Conservation (phyloP, 176 grass and related monocot genomes). For the Musa schizocarpa region DNA sequence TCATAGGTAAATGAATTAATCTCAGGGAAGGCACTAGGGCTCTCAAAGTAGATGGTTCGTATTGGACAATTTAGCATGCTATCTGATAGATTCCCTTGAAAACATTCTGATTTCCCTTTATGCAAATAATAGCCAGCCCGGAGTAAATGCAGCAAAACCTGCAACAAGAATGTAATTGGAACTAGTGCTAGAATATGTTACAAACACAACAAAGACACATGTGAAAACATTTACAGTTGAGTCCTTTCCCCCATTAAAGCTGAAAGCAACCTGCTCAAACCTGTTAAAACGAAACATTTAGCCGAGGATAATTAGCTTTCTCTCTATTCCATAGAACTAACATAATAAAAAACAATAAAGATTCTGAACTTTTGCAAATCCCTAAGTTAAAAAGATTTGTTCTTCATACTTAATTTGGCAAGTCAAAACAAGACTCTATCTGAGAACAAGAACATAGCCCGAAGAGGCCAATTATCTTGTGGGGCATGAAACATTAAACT, state of each 20-base stretch:
- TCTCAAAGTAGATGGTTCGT: constrained; percentile 97
- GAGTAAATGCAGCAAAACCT: constrained; percentile 96
- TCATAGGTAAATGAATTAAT: constrained; percentile 96
- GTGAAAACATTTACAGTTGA: constrained; percentile 68
- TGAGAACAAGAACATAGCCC: too few relatives aligned
- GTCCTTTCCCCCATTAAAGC: constrained; percentile 99
- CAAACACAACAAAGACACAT: constrained; percentile 21
- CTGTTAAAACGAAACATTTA: constrained; percentile 37
- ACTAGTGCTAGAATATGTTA: constrained; percentile 5
- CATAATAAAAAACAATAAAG: too few relatives aligned
- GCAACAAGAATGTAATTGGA: background rate
- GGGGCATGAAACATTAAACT: too few relatives aligned
- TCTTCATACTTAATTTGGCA: too few relatives aligned
- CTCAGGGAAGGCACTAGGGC: constrained; percentile 77
- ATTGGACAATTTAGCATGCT: constrained; percentile 62
- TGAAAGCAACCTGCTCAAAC: constrained; percentile 89
- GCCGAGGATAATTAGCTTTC: background rate
- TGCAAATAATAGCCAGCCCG: constrained; percentile 92
- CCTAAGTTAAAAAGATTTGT: too few relatives aligned
- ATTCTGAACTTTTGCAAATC: too few relatives aligned
- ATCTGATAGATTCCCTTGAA: constrained; percentile 28
- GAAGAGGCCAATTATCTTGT: too few relatives aligned
- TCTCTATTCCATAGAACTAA: too few relatives aligned
- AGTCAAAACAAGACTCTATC: too few relatives aligned
- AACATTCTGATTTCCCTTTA: constrained; percentile 32